Conservation (phyloP, 345 rosid species). For the Sapria himalayana region DNA sequence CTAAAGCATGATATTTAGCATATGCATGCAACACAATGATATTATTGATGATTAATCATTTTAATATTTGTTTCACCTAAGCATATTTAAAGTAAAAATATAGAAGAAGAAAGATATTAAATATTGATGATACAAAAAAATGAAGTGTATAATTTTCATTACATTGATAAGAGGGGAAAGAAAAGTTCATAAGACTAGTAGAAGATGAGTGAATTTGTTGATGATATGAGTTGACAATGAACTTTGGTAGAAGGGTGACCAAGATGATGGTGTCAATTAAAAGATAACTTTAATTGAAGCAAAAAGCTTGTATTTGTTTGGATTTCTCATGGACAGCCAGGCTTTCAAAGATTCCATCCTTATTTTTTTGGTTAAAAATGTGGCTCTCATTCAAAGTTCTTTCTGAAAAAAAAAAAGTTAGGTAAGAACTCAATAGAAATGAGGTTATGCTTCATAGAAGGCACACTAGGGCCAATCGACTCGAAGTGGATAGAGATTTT, state of each 20-base stretch:
- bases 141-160: neutral
- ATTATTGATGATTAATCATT: no score
- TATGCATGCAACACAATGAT: no score
- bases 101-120: no score
- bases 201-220: neutral
- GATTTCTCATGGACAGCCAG: neutral
- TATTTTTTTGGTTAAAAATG: neutral
- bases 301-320: neutral
- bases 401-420: neutral
- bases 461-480: neutral
- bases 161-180: neutral
- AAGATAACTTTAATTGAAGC: neutral
- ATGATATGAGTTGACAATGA: neutral
- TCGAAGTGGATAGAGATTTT: neutral
- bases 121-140: no score
- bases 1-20: no score
- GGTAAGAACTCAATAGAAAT: neutral
- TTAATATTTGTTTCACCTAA: no score
- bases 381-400: neutral
- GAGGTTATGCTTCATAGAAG: no score
- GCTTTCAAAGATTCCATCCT: neutral
- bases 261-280: neutral
- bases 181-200: neutral
- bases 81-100: no score
- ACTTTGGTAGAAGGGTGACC: neutral